These are phyloP conservation scores for Hortiboletus flavorubellus DNA, from an alignment of 768 basidiomycete genomes.

Conservation along the genomic window DNA sequence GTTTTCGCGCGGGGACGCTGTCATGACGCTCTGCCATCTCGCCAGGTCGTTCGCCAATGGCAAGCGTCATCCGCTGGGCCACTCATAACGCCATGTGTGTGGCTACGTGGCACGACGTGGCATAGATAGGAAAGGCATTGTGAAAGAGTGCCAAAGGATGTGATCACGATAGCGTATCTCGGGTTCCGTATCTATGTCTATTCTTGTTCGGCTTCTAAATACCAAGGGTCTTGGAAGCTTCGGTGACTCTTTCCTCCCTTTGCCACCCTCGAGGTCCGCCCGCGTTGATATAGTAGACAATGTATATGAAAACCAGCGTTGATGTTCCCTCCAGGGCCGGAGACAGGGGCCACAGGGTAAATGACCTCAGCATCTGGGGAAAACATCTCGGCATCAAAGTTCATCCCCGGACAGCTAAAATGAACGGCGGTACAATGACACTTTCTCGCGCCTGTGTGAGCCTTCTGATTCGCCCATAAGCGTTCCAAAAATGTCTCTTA, in stretches of 20 bases:
- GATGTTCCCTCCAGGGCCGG: not conserved
- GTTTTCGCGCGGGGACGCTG: not conserved
- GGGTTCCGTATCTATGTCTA: not conserved
- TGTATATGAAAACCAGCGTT: slow-evolving; percentile 12
- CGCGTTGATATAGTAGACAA: not conserved
- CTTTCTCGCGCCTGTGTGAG: not conserved
- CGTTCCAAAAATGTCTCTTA: not conserved
- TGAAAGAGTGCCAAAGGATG: not conserved
- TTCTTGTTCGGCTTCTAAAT: not conserved
- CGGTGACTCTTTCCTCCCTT: not conserved
- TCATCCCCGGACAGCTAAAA: not conserved
- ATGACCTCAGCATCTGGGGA: not conserved
- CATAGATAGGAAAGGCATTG: not conserved
- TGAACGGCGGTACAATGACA: not conserved
- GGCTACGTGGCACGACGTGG: not conserved
- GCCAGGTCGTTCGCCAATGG: not conserved
- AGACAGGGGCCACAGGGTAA: not conserved
- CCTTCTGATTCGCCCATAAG: not conserved
- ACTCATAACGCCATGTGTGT: not conserved
- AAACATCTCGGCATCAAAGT: not conserved
- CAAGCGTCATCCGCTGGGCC: not conserved
- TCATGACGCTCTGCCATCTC: too few species aligned
- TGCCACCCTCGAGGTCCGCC: slow-evolving; percentile 13
- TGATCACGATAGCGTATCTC: slow-evolving; percentile 1
- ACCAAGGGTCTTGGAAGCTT: not conserved